Conservation (phyloP, 805 yeast genomes). For the Nakazawaea ambrosiae region DNA sequence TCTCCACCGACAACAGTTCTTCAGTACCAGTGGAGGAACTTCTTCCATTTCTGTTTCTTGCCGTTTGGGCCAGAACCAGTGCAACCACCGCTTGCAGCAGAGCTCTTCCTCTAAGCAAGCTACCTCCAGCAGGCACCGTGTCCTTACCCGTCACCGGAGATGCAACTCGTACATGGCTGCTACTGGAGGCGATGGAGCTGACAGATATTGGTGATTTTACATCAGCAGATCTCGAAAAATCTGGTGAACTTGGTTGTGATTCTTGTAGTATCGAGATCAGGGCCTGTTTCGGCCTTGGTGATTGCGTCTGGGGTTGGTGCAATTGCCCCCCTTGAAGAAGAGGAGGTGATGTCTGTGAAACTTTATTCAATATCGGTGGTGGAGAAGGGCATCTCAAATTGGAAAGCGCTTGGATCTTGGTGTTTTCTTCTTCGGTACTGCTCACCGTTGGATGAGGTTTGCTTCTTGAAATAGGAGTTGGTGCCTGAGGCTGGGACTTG, state of each 20-base stretch:
- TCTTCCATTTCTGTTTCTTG: constrained; percentile 19
- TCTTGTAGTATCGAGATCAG: constrained; percentile 11
- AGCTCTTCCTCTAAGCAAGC: constrained; percentile 30
- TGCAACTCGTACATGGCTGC: background rate
- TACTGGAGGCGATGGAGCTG: background rate
- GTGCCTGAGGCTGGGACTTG: constrained; percentile 4
- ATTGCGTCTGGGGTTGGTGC: background rate
- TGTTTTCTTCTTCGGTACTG: constrained; percentile 10
- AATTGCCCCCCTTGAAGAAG: no score
- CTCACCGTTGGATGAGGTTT: background rate
- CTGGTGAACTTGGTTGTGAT: constrained; percentile 5
- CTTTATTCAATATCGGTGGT: constrained; percentile 47
- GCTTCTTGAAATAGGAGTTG: constrained; percentile 2
- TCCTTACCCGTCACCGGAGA: constrained; percentile 15
- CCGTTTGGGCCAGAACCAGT: constrained; percentile 32
- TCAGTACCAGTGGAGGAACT: background rate
- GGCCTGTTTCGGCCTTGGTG: constrained; percentile 3
- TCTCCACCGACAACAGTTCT: constrained; percentile 7
- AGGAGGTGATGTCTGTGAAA: background rate
- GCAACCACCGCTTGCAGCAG: constrained; percentile 32
- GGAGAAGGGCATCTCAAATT: constrained; percentile 63
- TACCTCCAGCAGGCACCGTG: constrained; percentile 42
- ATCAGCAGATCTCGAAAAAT: constrained; percentile 3
- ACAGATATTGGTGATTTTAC: constrained; percentile 7
- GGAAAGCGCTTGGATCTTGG: constrained; percentile 52